These are phyloP conservation scores for Starmera amethionina DNA, from an alignment of 805 yeast genomes.

Conservation along the genomic window DNA sequence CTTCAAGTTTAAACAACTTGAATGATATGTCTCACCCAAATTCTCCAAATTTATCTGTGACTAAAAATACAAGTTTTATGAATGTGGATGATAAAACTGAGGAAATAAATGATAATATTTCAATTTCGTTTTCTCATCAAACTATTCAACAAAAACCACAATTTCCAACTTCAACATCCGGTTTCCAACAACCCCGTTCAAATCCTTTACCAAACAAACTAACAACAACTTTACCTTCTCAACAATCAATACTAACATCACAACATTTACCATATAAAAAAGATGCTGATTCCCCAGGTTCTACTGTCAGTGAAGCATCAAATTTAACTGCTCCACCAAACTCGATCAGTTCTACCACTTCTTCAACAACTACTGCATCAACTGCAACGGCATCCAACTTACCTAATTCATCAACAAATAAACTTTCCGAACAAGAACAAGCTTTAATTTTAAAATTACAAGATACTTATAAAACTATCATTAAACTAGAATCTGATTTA, in stretches of 20 bases:
- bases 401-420: slow-evolving; percentile 10
- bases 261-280: slow-evolving; percentile 6
- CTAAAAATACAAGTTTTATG: slow-evolving; percentile 9
- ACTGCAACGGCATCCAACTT: slow-evolving; percentile 2
- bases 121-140: slow-evolving; percentile 10
- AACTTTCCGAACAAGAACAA: slow-evolving; percentile 46
- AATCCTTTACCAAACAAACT: neutral
- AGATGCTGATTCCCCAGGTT: slow-evolving; percentile 12
- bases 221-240: slow-evolving; percentile 1
- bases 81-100: slow-evolving; percentile 13
- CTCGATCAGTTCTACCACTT: slow-evolving; percentile 7
- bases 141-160: slow-evolving; percentile 2
- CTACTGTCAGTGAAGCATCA: slow-evolving; percentile 1
- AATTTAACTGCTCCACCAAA: neutral
- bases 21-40: slow-evolving; percentile 1
- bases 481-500: slow-evolving; percentile 55
- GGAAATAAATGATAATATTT: slow-evolving; percentile 9
- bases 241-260: slow-evolving; percentile 3
- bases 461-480: slow-evolving; percentile 64
- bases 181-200: neutral
- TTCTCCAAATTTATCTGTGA: slow-evolving; percentile 6
- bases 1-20: no score
- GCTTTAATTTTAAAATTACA: slow-evolving; percentile 60
- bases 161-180: slow-evolving; percentile 1
- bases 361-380: slow-evolving; percentile 9